A percentile compares a stretch with the other conserved stretches of the same genome.
Evolutionary conservation across 208 protist species (phyloP).

Genomic region (Borovskyia barvae): DNA sequence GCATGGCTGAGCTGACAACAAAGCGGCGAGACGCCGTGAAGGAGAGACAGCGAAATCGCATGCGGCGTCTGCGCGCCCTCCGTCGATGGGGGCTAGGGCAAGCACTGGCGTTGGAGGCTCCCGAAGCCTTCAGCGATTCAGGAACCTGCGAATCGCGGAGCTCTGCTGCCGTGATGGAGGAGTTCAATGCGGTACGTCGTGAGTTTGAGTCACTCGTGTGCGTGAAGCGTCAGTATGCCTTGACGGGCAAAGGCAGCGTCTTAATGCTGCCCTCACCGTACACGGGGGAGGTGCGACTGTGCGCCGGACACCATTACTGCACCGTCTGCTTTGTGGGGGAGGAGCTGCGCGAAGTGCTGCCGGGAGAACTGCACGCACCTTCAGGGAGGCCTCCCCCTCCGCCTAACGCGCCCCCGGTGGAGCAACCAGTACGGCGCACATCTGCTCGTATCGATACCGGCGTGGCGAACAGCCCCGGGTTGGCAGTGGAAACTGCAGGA

Average conservation of each 20-base stretch:
- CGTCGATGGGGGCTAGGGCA: background rate
- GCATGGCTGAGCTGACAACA: background rate
- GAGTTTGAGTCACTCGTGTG: constrained; percentile 2
- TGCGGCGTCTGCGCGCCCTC: constrained; percentile 4
- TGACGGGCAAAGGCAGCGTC: constrained; percentile 18
- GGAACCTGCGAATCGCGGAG: too few species aligned
- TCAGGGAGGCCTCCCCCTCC: too few species aligned
- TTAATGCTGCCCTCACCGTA: constrained; percentile 54
- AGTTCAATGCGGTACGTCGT: background rate
- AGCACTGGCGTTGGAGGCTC: background rate
- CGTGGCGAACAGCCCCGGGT: background rate
- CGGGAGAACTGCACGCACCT: too few species aligned
- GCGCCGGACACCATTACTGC: constrained; percentile 43
- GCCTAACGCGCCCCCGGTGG: too few species aligned
- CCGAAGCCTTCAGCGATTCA: too few species aligned
- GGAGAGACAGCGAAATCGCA: too few species aligned
- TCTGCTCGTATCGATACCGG: too few species aligned
- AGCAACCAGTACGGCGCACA: too few species aligned
- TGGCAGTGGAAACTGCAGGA: background rate
- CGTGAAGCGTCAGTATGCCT: background rate
- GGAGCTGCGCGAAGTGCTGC: constrained; percentile 39
- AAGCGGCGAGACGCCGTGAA: too few species aligned
- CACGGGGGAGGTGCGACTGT: constrained; percentile 43
- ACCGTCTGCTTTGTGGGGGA: constrained; percentile 71
- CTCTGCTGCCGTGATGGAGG: constrained; percentile 1